Conservation (phyloP, 192 early-diverging fungal species). For the Chytriomyces hyalinus region DNA sequence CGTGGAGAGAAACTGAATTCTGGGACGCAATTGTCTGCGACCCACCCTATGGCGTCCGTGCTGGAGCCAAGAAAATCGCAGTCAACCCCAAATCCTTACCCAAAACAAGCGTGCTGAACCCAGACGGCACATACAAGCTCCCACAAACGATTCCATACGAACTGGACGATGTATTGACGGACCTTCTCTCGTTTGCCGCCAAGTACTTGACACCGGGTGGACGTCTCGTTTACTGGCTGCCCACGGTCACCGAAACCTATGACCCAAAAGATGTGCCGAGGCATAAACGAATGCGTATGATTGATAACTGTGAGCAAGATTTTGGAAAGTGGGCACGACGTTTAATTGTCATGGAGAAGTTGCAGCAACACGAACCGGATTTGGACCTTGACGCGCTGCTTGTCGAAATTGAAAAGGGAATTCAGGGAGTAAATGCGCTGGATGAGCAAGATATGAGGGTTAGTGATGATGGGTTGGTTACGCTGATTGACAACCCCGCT, state of each 20-base stretch:
- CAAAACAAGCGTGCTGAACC: constrained; percentile 39
- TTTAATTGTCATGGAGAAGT: constrained; percentile 95
- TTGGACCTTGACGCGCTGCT: constrained; percentile 15
- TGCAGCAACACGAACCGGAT: constrained; percentile 42
- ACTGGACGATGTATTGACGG: constrained; percentile 86
- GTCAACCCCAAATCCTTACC: constrained; percentile 49
- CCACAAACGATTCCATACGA: constrained; percentile 96
- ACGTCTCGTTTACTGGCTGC: constrained; percentile 95
- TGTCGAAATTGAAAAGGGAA: constrained; percentile 19
- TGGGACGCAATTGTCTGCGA: constrained; percentile 95
- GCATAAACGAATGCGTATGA: constrained; percentile 79
- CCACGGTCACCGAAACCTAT: constrained; percentile 85
- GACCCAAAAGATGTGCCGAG: constrained; percentile 71
- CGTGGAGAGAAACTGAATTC: constrained; percentile 65
- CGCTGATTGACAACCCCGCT: constrained; percentile 14
- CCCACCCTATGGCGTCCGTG: constrained; percentile 95
- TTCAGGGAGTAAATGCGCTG: background rate
- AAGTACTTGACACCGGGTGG: constrained; percentile 75
- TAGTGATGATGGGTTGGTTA: constrained; percentile 10
- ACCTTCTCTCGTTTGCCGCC: constrained; percentile 85
- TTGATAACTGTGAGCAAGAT: constrained; percentile 92
- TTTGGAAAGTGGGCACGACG: constrained; percentile 93
- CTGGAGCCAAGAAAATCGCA: constrained; percentile 92
- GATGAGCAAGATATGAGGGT: constrained; percentile 12
- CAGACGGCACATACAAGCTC: constrained; percentile 63